Percentiles rank a stretch among this genome's conserved stretches.
Evolutionary conservation across 2,329 filamentous ascomycete genomes (phyloP).

Genomic region (Leptoxyphium fumago): DNA sequence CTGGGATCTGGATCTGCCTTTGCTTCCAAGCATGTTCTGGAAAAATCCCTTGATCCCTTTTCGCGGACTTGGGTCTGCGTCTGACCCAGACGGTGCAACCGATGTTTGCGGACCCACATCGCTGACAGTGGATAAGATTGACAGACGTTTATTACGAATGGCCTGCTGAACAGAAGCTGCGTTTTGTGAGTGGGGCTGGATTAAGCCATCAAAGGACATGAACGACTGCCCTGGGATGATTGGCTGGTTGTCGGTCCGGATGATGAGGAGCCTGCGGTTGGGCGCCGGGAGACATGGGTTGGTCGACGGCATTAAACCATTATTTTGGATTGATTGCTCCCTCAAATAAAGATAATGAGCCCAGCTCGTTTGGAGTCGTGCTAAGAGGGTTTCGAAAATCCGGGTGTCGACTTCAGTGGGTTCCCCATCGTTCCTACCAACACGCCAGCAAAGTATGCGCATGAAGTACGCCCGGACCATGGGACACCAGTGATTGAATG

Average conservation of each 20-base stretch:
- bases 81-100: slow-evolving; percentile 9
- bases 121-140: not conserved
- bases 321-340: slow-evolving; percentile 45
- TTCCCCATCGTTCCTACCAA: slow-evolving; percentile 61
- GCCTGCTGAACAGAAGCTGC: not conserved
- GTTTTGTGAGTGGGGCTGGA: slow-evolving; percentile 21
- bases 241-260: slow-evolving; percentile 56
- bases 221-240: slow-evolving; percentile 39
- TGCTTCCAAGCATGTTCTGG: slow-evolving; percentile 20
- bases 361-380: slow-evolving; percentile 59
- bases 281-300: slow-evolving; percentile 75
- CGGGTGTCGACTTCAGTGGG: slow-evolving; percentile 27
- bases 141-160: not conserved
- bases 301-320: slow-evolving; percentile 51
- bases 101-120: not conserved
- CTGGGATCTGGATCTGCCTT: slow-evolving; percentile 12
- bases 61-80: slow-evolving; percentile 7
- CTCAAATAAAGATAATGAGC: slow-evolving; percentile 65
- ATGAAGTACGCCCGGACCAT: slow-evolving; percentile 93
- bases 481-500: slow-evolving; percentile 89
- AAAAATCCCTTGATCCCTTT: slow-evolving; percentile 20
- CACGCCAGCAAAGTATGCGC: slow-evolving; percentile 76
- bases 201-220: slow-evolving; percentile 49
- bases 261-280: slow-evolving; percentile 73
- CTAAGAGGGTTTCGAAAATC: slow-evolving; percentile 53